These are phyloP conservation scores for Priceomyces medius DNA, from an alignment of 805 yeast genomes.

Conservation along the genomic window DNA sequence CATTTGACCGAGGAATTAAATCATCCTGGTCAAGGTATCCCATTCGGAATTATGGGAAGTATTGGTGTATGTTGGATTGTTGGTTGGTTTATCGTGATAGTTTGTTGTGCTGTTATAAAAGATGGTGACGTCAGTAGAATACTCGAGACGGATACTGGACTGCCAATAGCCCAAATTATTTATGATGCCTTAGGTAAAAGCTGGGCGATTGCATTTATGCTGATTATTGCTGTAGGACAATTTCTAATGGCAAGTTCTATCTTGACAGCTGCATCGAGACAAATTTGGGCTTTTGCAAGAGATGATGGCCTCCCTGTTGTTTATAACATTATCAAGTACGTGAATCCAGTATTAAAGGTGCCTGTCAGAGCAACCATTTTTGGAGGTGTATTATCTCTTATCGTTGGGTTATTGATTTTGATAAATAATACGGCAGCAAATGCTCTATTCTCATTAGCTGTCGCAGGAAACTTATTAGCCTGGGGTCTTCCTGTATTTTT, in stretches of 20 bases:
- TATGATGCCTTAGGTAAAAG: slow-evolving; percentile 60
- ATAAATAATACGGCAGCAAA: slow-evolving; percentile 60
- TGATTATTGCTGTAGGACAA: slow-evolving; percentile 57
- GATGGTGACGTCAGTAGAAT: slow-evolving; percentile 43
- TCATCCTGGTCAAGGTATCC: slow-evolving; percentile 61
- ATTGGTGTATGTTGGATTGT: slow-evolving; percentile 56
- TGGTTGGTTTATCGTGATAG: slow-evolving; percentile 57
- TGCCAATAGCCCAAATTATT: slow-evolving; percentile 65
- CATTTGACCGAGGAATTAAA: slow-evolving; percentile 73
- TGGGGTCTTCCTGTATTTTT: slow-evolving; percentile 62
- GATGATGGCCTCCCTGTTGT: slow-evolving; percentile 73
- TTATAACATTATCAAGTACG: slow-evolving; percentile 50
- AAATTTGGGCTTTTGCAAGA: slow-evolving; percentile 73
- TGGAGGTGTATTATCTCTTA: slow-evolving; percentile 48
- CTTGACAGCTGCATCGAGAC: slow-evolving; percentile 65
- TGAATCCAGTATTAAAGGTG: slow-evolving; percentile 54
- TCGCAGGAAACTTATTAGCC: slow-evolving; percentile 62
- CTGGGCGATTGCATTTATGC: slow-evolving; percentile 66
- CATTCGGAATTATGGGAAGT: slow-evolving; percentile 62
- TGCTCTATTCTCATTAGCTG: slow-evolving; percentile 65
- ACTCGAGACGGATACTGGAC: slow-evolving; percentile 49
- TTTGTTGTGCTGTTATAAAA: slow-evolving; percentile 54
- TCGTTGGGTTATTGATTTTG: slow-evolving; percentile 57
- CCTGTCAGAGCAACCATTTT: slow-evolving; percentile 65
- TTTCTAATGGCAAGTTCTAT: slow-evolving; percentile 66